These are phyloP conservation scores for Scenedesmus sp. DNA, from an alignment of 163 green algal genomes.

Conservation along the genomic window DNA sequence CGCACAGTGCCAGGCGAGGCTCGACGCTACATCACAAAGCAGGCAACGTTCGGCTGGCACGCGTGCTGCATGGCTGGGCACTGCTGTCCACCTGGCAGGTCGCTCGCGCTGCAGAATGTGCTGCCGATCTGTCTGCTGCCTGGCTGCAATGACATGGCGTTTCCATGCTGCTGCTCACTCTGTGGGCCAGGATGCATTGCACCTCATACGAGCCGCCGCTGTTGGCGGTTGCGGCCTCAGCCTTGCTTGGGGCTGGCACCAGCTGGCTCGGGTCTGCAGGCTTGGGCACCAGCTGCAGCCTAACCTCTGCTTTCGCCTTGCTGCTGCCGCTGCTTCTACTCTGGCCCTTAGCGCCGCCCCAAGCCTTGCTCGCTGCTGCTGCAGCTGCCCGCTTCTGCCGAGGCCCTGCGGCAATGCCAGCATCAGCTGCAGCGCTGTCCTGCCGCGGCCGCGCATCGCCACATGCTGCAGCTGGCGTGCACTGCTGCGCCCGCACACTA, in stretches of 20 bases:
- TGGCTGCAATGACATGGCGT: too few species aligned
- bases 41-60: not conserved
- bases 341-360: not conserved
- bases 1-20: too few species aligned
- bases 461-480: not conserved
- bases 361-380: not conserved
- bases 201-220: not conserved
- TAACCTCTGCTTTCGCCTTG: not conserved
- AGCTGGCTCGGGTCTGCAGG: constrained; percentile 22
- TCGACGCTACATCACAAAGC: not conserved
- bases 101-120: too few species aligned
- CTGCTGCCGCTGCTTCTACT: not conserved
- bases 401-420: not conserved
- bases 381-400: not conserved
- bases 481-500: not conserved
- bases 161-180: constrained; percentile 1
- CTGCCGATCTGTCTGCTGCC: not conserved
- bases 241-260: constrained; percentile 20
- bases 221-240: not conserved
- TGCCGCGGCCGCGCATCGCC: too few species aligned
- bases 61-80: too few species aligned
- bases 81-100: too few species aligned
- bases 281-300: constrained; percentile 11
- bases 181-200: not conserved
- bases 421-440: not conserved